Percentiles rank a stretch among this genome's conserved stretches.
These are phyloP conservation scores for Penicillium sp. DNA, from an alignment of 2,329 filamentous ascomycete species.

Conservation along the genomic window DNA sequence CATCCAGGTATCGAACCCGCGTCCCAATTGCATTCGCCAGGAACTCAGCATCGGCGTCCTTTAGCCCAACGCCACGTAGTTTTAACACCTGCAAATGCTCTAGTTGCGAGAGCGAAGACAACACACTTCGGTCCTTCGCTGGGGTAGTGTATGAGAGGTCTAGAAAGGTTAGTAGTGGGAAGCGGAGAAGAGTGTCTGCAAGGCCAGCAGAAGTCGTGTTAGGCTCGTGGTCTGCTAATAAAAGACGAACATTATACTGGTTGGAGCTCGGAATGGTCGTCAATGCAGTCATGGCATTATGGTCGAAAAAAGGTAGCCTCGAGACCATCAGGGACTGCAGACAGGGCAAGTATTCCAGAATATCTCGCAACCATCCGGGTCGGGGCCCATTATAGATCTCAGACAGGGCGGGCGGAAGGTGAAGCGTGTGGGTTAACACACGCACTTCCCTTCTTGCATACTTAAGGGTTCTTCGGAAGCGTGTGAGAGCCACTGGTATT, in stretches of 20 bases:
- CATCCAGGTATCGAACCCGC: conserved; percentile 55
- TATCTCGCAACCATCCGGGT: conserved; percentile 58
- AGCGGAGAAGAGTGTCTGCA: conserved; percentile 51
- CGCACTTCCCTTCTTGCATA: conserved; percentile 54
- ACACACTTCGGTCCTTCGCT: conserved; percentile 49
- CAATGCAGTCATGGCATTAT: conserved; percentile 54
- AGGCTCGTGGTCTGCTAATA: conserved; percentile 56
- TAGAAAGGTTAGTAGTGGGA: conserved; percentile 56
- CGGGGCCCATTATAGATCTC: conserved; percentile 61
- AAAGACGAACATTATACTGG: conserved; percentile 52
- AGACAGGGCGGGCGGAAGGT: conserved; percentile 58
- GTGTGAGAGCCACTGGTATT: conserved; percentile 54
- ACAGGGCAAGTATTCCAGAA: conserved; percentile 57
- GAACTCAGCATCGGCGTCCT: conserved; percentile 53
- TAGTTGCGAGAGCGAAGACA: conserved; percentile 49
- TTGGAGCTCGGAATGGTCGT: conserved; percentile 28
- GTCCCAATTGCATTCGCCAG: conserved; percentile 52
- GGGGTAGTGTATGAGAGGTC: conserved; percentile 56
- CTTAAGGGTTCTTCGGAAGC: conserved; percentile 57
- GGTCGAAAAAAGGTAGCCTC: conserved; percentile 60
- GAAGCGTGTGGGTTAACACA: conserved; percentile 59
- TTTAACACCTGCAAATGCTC: conserved; percentile 57
- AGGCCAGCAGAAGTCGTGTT: conserved; percentile 59
- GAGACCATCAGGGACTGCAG: conserved; percentile 60
- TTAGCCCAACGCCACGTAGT: conserved; percentile 53